Percentiles rank a stretch among this genome's conserved stretches.
Evolutionary conservation across 1,139 yeast species (phyloP).

Genomic region (Taphrina populina): DNA sequence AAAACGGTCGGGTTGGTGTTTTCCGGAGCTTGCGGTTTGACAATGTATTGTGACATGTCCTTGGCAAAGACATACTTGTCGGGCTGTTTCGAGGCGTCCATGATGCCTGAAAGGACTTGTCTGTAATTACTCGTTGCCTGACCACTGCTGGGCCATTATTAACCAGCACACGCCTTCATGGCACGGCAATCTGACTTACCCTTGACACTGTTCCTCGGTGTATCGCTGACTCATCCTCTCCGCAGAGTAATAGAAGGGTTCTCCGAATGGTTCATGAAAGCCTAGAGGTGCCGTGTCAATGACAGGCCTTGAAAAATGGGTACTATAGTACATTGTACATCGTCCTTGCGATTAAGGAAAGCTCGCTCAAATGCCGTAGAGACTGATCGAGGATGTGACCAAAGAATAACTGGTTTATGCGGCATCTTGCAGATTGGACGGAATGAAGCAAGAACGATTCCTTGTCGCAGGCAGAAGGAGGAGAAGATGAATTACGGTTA

Average conservation of each 20-base stretch:
- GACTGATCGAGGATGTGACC: conserved; percentile 34
- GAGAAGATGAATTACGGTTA: no score
- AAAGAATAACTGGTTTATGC: conserved; percentile 29
- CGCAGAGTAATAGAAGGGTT: conserved; percentile 29
- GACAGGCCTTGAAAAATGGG: no score
- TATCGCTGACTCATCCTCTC: conserved; percentile 30
- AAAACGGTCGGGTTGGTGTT: conserved; percentile 34
- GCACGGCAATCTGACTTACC: background rate
- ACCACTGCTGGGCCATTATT: conserved; percentile 29
- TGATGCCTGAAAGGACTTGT: conserved; percentile 5
- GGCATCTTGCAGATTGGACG: no score
- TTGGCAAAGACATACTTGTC: conserved; percentile 29
- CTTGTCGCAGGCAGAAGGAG: no score
- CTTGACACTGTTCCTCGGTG: conserved; percentile 29
- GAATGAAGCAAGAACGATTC: no score
- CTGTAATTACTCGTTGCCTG: conserved; percentile 6
- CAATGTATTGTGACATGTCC: conserved; percentile 33
- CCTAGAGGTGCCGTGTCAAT: no score
- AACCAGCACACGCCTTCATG: background rate
- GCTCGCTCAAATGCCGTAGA: conserved; percentile 34
- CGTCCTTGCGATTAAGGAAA: conserved; percentile 28
- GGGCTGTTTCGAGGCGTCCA: conserved; percentile 11
- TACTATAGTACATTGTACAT: conserved; percentile 24
- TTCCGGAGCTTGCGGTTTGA: conserved; percentile 15
- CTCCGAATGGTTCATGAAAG: conserved; percentile 33